Evolutionary conservation across 192 early-diverging fungal species (phyloP).

Genomic region (Backusella liffmaniae): DNA sequence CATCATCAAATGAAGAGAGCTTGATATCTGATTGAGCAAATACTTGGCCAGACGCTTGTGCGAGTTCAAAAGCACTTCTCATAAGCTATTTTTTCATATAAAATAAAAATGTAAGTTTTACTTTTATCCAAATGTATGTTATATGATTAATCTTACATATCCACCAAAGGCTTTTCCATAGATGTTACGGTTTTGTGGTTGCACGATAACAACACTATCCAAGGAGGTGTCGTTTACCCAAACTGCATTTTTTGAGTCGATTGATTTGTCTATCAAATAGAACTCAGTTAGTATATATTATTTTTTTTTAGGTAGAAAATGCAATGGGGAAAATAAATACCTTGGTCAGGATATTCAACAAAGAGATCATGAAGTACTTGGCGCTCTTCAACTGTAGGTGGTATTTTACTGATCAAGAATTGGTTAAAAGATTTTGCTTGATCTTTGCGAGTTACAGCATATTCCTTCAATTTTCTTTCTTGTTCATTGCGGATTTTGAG

Average conservation of each 20-base stretch:
- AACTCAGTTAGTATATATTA: not conserved
- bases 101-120: constrained; percentile 68
- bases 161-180: constrained; percentile 77
- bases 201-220: constrained; percentile 63
- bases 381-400: constrained; percentile 82
- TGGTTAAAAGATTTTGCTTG: constrained; percentile 43
- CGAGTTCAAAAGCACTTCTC: constrained; percentile 84
- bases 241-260: constrained; percentile 46
- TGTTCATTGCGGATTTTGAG: constrained; percentile 69
- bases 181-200: constrained; percentile 75
- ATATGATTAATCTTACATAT: not conserved
- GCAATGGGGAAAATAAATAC: not conserved
- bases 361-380: constrained; percentile 78
- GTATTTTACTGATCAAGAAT: constrained; percentile 54
- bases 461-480: constrained; percentile 67
- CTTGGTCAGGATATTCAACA: constrained; percentile 64
- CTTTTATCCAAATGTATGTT: constrained; percentile 12
- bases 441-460: constrained; percentile 63
- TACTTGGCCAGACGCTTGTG: constrained; percentile 71
- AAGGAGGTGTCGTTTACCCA: constrained; percentile 82
- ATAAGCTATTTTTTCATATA: constrained; percentile 51
- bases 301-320: not conserved
- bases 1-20: constrained; percentile 69
- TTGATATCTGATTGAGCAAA: constrained; percentile 59
- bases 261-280: constrained; percentile 17